phyloP scores from a whole-genome alignment of 805 yeast genomes.

The Pichia occidentalis region DNA sequence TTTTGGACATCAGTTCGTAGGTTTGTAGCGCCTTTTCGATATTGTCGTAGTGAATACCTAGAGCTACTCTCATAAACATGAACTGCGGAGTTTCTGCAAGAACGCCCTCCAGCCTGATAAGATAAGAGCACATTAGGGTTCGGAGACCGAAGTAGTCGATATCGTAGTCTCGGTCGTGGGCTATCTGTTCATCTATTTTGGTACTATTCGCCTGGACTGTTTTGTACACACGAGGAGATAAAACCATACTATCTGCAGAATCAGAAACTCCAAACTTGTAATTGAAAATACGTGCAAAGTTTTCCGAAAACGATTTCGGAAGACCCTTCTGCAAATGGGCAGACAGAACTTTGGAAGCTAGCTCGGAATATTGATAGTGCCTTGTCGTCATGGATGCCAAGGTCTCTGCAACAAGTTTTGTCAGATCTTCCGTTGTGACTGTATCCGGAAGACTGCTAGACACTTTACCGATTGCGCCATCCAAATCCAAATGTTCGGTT shows the following conservation, averaged over 20 bases:
- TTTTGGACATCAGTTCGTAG: slow-evolving; percentile 78
- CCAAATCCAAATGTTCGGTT: slow-evolving; percentile 37
- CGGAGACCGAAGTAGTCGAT: slow-evolving; percentile 85
- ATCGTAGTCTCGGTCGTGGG: slow-evolving; percentile 64
- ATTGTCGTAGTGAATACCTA: slow-evolving; percentile 79
- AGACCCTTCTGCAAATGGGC: slow-evolving; percentile 81
- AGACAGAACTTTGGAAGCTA: slow-evolving; percentile 88
- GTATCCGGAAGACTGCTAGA: slow-evolving; percentile 43
- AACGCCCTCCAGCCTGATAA: slow-evolving; percentile 55
- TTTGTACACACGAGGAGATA: slow-evolving; percentile 32
- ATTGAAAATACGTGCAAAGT: slow-evolving; percentile 42
- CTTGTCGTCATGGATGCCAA: slow-evolving; percentile 91
- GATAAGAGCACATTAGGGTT: slow-evolving; percentile 84
- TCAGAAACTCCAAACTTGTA: slow-evolving; percentile 57
- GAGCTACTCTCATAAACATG: slow-evolving; percentile 81
- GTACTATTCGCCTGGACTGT: slow-evolving; percentile 54
- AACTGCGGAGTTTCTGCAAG: slow-evolving; percentile 92
- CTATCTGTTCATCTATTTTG: slow-evolving; percentile 61
- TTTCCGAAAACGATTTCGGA: slow-evolving; percentile 68
- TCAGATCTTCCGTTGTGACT: slow-evolving; percentile 37
- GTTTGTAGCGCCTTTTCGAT: slow-evolving; percentile 68
- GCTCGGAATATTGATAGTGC: slow-evolving; percentile 87
- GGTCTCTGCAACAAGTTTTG: slow-evolving; percentile 71
- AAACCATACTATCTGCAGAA: neutral
- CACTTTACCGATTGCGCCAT: slow-evolving; percentile 41